Evolutionary conservation across 129 eudicot genomes (phyloP).

Genomic region (sunflower (Helianthus annuus)): HanXRQr2.0-SUNRISE NC_035441.2:7404123-7404622

Average conservation of each 20-base stretch:
- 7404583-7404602: constrained; percentile 26
- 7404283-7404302: constrained; percentile 15
- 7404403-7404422: constrained; percentile 41
- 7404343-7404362: constrained; percentile 45
- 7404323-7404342: background rate
- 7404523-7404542: constrained; percentile 40
- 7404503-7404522: constrained; percentile 43
- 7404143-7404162: background rate
- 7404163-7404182: background rate
- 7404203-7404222: constrained; percentile 31
- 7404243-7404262: background rate
- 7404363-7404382: constrained; percentile 33
- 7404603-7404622: constrained; percentile 26
- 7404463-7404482: constrained; percentile 25
- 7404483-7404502: constrained; percentile 16
- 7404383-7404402: constrained; percentile 29
- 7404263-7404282: background rate
- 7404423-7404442: constrained; percentile 51
- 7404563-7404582: constrained; percentile 23
- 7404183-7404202: background rate
- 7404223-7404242: background rate
- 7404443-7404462: constrained; percentile 36
- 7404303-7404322: constrained; percentile 15
- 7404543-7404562: constrained; percentile 26
- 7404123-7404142: constrained; percentile 32